Conservation (phyloP, 140 eudicot species). For the Ambrosia hybrid region DNA sequence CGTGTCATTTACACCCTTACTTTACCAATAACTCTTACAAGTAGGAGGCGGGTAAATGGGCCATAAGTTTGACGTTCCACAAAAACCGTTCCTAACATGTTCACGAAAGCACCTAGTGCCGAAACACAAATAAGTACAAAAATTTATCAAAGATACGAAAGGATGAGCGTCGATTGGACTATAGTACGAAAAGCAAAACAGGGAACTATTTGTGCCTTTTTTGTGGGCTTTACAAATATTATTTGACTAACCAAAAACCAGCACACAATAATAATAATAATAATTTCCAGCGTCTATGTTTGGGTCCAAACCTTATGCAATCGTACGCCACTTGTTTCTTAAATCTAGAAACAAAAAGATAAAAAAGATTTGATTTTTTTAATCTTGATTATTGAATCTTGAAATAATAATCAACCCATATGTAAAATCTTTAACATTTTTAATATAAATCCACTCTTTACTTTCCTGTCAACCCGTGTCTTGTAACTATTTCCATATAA, state of each 20-base stretch:
- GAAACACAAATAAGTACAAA: too few species aligned
- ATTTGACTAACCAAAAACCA: neutral
- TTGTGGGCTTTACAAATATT: neutral
- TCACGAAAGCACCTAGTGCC: too few species aligned
- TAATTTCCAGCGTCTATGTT: slow-evolving; percentile 1
- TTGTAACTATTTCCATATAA: slow-evolving; percentile 13
- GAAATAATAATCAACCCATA: neutral
- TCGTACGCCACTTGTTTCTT: slow-evolving; percentile 33
- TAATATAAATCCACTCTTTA: slow-evolving; percentile 8
- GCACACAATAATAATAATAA: slow-evolving; percentile 12
- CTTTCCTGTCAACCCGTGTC: slow-evolving; percentile 19
- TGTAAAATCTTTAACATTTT: slow-evolving; percentile 24
- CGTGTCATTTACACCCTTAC: too few species aligned
- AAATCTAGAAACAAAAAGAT: slow-evolving; percentile 14
- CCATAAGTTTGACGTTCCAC: too few species aligned
- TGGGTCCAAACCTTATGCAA: slow-evolving; percentile 17
- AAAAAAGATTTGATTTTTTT: neutral
- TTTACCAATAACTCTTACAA: too few species aligned
- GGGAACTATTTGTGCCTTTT: neutral
- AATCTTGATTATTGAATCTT: slow-evolving; percentile 13
- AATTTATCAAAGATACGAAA: too few species aligned
- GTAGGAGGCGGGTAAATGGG: too few species aligned
- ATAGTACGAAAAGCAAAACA: neutral
- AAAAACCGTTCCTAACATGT: too few species aligned
- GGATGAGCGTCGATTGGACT: neutral